A percentile compares a stretch with the other conserved stretches of the same genome.
Conservation (phyloP, 2,329 filamentous ascomycete species). For the Aspergillus aculeatinus region DNA sequence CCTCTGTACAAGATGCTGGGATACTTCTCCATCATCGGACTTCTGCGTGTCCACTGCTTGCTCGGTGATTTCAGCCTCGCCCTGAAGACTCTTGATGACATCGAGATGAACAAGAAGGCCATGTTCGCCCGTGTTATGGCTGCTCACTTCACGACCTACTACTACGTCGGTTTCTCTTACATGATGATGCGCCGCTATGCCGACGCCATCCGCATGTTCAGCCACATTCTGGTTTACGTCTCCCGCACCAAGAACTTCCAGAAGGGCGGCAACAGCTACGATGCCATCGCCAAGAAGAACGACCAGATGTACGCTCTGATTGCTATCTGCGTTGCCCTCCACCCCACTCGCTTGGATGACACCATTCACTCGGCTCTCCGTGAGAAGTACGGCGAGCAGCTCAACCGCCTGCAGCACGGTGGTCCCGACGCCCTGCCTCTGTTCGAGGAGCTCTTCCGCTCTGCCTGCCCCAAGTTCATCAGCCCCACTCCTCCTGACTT, state of each 20-base stretch:
- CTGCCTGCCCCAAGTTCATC: conserved; percentile 99
- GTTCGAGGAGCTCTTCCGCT: conserved; percentile 97
- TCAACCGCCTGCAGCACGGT: conserved; percentile 92
- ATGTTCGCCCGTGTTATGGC: conserved; percentile 99
- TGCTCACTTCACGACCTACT: conserved; percentile 99
- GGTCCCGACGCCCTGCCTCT: conserved; percentile 92
- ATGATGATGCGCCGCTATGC: conserved; percentile 99
- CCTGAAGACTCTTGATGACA: conserved; percentile 97
- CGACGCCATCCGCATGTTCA: conserved; percentile 99
- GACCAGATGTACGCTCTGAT: conserved; percentile 99
- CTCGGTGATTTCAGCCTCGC: conserved; percentile 97
- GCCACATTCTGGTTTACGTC: conserved; percentile 98
- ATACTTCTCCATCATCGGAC: conserved; percentile 98
- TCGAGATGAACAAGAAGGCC: conserved; percentile 99
- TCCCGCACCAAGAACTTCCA: conserved; percentile 99
- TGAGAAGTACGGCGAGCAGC: conserved; percentile 99
- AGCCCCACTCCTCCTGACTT: conserved; percentile 95
- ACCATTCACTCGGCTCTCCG: conserved; percentile 97
- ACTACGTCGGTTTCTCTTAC: conserved; percentile 99
- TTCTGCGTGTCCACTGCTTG: conserved; percentile 92
- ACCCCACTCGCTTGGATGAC: conserved; percentile 94
- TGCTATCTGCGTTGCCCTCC: conserved; percentile 97
- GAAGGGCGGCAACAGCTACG: conserved; percentile 86
- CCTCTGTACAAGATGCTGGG: conserved; percentile 97
- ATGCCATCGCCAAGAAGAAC: conserved; percentile 99